These are phyloP conservation scores for Fusarium mexicanum DNA, from an alignment of 2,329 filamentous ascomycete species.

Conservation along the genomic window DNA sequence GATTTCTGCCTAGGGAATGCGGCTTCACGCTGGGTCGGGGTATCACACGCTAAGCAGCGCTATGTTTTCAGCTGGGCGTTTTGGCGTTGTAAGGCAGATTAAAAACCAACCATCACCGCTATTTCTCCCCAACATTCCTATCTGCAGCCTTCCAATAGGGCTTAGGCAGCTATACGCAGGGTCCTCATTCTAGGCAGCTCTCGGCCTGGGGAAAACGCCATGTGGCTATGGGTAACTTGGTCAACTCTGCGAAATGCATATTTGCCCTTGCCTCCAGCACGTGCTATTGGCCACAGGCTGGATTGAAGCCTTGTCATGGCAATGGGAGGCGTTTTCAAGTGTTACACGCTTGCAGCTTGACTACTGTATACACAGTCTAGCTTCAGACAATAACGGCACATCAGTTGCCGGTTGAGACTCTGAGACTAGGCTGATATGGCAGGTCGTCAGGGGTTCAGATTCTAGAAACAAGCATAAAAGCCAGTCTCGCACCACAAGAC, in stretches of 20 bases:
- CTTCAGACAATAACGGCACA: neutral
- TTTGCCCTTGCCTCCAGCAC: neutral
- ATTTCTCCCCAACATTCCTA: neutral
- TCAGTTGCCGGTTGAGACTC: neutral
- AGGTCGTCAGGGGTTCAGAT: conserved; percentile 9
- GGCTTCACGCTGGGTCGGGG: neutral
- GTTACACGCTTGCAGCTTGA: neutral
- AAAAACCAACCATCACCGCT: neutral
- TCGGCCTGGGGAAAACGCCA: neutral
- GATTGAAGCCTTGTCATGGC: neutral
- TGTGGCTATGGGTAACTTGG: neutral
- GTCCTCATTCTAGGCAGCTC: neutral
- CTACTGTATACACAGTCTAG: conserved; percentile 1
- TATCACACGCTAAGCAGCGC: conserved; percentile 26
- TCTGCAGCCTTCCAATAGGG: neutral
- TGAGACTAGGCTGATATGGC: neutral
- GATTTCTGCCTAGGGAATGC: neutral
- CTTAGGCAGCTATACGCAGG: neutral
- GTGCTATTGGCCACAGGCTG: neutral
- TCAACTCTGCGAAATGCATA: neutral
- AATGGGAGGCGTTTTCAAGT: conserved; percentile 2
- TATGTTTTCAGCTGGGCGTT: conserved; percentile 40
- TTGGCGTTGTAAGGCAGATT: conserved; percentile 33
- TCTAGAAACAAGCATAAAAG: conserved; percentile 15
- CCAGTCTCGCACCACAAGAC: neutral